A percentile compares a stretch with the other conserved stretches of the same genome.
phyloP scores from a whole-genome alignment of 1,139 yeast species.

The Yamadazyma dendronema region DNA sequence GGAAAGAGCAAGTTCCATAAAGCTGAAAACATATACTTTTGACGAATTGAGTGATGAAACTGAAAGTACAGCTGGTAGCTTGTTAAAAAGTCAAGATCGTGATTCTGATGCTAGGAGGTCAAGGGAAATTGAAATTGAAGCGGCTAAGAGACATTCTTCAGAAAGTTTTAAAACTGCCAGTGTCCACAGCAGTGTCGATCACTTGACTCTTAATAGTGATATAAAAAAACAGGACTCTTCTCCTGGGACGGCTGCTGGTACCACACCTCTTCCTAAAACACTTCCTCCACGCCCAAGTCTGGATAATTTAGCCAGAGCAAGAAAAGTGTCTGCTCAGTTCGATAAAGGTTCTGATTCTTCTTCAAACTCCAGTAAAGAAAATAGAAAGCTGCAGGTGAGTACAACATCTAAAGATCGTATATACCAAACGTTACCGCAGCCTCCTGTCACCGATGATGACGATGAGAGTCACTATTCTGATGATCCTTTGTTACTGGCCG shows the following conservation, averaged over 20 bases:
- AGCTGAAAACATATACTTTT: slow-evolving; percentile 16
- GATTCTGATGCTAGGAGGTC: no score
- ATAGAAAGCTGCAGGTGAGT: slow-evolving; percentile 5
- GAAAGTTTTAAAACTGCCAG: slow-evolving; percentile 14
- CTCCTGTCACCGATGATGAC: slow-evolving; percentile 12
- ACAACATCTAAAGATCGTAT: slow-evolving; percentile 8
- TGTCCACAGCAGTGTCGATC: slow-evolving; percentile 8
- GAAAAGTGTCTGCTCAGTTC: slow-evolving; percentile 27
- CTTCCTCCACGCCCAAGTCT: slow-evolving; percentile 41
- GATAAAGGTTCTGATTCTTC: slow-evolving; percentile 2
- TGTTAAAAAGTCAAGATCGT: no score
- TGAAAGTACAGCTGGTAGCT: background rate
- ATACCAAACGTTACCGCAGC: slow-evolving; percentile 15
- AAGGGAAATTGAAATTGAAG: no score
- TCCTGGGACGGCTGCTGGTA: background rate
- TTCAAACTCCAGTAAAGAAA: slow-evolving; percentile 3
- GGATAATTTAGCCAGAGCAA: slow-evolving; percentile 30
- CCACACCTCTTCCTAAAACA: background rate
- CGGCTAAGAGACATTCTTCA: slow-evolving; percentile 1
- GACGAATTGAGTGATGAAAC: slow-evolving; percentile 7
- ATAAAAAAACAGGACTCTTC: no score
- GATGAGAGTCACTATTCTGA: slow-evolving; percentile 14
- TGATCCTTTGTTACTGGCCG: slow-evolving; percentile 5
- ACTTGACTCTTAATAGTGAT: no score
- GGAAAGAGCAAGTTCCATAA: slow-evolving; percentile 34